Evolutionary conservation across 1,139 yeast genomes (phyloP).

Genomic region (Petasospora fabianii): DNA sequence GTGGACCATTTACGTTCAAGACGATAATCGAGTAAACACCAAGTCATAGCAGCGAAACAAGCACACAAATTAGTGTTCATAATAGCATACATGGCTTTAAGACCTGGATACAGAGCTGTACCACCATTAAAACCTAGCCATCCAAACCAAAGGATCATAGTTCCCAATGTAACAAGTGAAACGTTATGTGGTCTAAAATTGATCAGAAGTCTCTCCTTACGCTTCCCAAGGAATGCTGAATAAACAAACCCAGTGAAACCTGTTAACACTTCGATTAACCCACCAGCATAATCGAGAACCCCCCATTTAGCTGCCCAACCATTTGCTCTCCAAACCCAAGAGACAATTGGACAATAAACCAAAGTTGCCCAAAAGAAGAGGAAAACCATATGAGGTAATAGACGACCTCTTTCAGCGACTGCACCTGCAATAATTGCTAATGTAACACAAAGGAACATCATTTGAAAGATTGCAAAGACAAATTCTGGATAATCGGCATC

Average conservation of each 20-base stretch:
- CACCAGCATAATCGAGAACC: slow-evolving; percentile 94
- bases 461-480: slow-evolving; percentile 81
- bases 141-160: slow-evolving; percentile 68
- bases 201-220: slow-evolving; percentile 79
- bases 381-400: slow-evolving; percentile 80
- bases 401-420: slow-evolving; percentile 90
- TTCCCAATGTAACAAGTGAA: slow-evolving; percentile 71
- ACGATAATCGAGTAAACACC: slow-evolving; percentile 89
- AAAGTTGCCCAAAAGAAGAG: slow-evolving; percentile 85
- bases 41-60: slow-evolving; percentile 84
- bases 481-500: slow-evolving; percentile 68
- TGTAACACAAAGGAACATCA: slow-evolving; percentile 89
- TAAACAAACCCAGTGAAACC: slow-evolving; percentile 91
- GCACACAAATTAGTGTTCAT: slow-evolving; percentile 91
- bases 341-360: slow-evolving; percentile 90
- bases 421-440: slow-evolving; percentile 91
- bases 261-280: slow-evolving; percentile 90
- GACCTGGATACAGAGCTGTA: slow-evolving; percentile 59
- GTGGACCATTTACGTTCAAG: slow-evolving; percentile 90
- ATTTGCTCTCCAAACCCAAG: slow-evolving; percentile 89
- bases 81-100: slow-evolving; percentile 58
- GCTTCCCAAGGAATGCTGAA: slow-evolving; percentile 75
- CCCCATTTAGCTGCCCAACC: slow-evolving; percentile 96
- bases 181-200: slow-evolving; percentile 95
- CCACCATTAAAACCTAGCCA: slow-evolving; percentile 92